phyloP scores from a whole-genome alignment of 2,329 filamentous ascomycete genomes.

The Xylariaceae sp. region DNA sequence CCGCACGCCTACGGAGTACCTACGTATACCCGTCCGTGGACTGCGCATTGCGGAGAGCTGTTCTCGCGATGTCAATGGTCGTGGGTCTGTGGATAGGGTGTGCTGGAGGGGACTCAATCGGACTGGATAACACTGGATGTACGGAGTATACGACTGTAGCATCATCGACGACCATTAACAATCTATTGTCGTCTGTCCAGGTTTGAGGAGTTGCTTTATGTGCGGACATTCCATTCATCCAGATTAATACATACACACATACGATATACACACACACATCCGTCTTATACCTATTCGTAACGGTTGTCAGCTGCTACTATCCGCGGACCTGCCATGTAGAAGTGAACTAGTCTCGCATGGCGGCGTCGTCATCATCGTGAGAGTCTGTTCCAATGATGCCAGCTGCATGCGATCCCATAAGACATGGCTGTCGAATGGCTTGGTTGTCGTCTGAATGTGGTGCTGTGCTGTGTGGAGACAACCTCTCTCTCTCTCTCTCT shows the following conservation, averaged over 20 bases:
- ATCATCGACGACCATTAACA: slow-evolving; percentile 3
- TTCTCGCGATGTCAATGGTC: slow-evolving; percentile 5
- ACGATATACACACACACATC: background rate
- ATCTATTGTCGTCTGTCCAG: slow-evolving; percentile 2
- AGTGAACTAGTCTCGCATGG: slow-evolving; percentile 6
- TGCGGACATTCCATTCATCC: too few species aligned
- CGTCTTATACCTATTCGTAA: background rate
- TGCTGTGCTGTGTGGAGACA: background rate
- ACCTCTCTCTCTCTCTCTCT: too few species aligned
- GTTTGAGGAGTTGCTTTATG: slow-evolving; percentile 3
- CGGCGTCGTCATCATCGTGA: slow-evolving; percentile 2
- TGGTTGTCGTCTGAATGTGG: too few species aligned
- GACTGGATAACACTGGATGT: background rate
- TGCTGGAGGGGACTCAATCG: too few species aligned
- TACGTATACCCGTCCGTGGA: background rate
- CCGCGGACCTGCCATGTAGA: background rate
- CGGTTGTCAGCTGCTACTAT: slow-evolving; percentile 4
- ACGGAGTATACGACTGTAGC: background rate
- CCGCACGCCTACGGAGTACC: background rate
- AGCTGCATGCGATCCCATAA: background rate
- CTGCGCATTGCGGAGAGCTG: slow-evolving; percentile 6
- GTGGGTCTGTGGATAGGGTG: background rate
- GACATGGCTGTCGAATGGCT: background rate
- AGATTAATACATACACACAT: too few species aligned
- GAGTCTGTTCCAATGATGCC: slow-evolving; percentile 1